phyloP scores from a whole-genome alignment of 2,329 filamentous ascomycete genomes.

The Anisogramma anomala region DNA sequence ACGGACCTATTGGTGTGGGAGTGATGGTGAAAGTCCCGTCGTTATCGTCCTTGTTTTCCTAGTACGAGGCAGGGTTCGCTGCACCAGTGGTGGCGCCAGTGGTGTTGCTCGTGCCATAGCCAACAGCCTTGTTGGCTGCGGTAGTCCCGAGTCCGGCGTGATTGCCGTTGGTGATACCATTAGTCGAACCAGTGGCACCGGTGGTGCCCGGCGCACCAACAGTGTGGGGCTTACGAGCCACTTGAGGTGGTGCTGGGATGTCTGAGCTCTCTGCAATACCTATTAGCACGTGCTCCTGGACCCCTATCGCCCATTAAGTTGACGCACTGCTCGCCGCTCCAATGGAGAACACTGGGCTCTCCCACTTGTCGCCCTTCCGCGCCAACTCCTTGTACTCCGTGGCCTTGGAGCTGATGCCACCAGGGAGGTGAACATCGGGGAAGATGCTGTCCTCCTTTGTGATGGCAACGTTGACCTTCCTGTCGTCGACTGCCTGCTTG shows the following conservation, averaged over 20 bases:
- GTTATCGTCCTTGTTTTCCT: neutral
- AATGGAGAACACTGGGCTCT: conserved; percentile 86
- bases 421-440: conserved; percentile 73
- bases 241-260: conserved; percentile 40
- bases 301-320: no score
- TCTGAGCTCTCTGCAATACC: conserved; percentile 42
- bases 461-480: conserved; percentile 70
- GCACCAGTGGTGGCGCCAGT: neutral
- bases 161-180: conserved; percentile 16
- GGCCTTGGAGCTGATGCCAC: conserved; percentile 84
- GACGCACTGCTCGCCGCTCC: conserved; percentile 51
- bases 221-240: neutral
- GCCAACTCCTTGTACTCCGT: conserved; percentile 87
- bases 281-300: neutral
- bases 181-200: conserved; percentile 13
- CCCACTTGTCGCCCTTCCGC: conserved; percentile 81
- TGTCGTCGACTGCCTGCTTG: conserved; percentile 46
- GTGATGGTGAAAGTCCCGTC: neutral
- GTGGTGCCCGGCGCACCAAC: conserved; percentile 10
- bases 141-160: conserved; percentile 8
- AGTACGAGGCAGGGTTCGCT: conserved; percentile 3
- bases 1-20: neutral
- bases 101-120: neutral
- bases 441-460: conserved; percentile 84
- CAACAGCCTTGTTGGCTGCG: conserved; percentile 10